Conservation (phyloP, 257 asterid species). For the Capsicum pubescens region DNA sequence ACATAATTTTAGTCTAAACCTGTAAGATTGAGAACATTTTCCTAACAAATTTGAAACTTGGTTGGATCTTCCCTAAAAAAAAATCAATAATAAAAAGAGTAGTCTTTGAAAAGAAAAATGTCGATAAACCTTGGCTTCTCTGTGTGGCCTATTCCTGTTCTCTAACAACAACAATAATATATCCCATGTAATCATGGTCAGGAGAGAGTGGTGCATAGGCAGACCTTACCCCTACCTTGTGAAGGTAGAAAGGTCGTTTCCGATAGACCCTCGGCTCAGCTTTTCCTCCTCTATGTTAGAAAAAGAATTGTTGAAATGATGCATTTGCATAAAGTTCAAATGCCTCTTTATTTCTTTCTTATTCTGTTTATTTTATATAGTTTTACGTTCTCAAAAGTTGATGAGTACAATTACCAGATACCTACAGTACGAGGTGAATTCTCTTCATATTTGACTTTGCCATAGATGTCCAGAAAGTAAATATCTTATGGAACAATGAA, state of each 20-base stretch:
- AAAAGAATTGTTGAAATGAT: too few relatives aligned
- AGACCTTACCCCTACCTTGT: too few relatives aligned
- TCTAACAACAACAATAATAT: too few relatives aligned
- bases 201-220: too few relatives aligned
- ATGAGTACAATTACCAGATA: not conserved
- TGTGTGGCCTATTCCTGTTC: not conserved
- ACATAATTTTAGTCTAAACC: not conserved
- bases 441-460: not conserved
- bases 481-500: not conserved
- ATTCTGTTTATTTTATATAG: not conserved
- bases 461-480: not conserved
- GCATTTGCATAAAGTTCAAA: not conserved
- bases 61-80: not conserved
- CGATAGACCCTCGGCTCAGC: too few relatives aligned
- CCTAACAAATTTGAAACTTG: not conserved
- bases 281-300: not conserved
- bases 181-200: too few relatives aligned
- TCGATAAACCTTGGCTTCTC: not conserved
- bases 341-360: not conserved
- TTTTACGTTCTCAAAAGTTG: not conserved
- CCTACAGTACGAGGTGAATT: not conserved
- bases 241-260: too few relatives aligned
- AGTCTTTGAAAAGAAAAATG: not conserved
- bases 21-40: not conserved
- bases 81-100: not conserved